Conservation (phyloP, 345 rosid species). For the Xanthoceras sorbifolium region DNA sequence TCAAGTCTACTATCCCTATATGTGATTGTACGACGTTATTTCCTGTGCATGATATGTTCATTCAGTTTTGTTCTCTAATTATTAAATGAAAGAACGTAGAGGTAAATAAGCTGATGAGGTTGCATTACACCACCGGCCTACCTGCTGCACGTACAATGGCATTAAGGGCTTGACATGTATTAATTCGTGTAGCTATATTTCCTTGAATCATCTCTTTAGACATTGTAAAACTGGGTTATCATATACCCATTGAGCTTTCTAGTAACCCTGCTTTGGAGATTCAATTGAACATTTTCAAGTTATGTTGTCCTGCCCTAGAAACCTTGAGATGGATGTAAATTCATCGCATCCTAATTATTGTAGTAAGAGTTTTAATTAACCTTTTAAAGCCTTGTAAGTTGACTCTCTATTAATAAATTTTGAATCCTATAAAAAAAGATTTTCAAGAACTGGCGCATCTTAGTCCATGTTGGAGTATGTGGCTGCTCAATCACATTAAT, state of each 20-base stretch:
- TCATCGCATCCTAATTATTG: neutral
- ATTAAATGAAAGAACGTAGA: neutral
- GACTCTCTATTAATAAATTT: neutral
- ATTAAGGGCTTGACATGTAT: neutral
- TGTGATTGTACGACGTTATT: constrained; percentile 9
- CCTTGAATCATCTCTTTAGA: neutral
- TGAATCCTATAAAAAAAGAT: neutral
- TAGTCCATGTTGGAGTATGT: neutral
- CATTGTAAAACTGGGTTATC: neutral
- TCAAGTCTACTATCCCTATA: neutral
- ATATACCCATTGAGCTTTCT: neutral
- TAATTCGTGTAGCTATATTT: neutral
- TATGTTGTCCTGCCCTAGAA: neutral
- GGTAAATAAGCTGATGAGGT: neutral
- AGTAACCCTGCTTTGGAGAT: neutral
- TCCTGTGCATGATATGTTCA: neutral
- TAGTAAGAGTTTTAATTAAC: neutral
- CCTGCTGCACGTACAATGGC: neutral
- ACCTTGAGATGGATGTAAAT: neutral
- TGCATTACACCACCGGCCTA: neutral
- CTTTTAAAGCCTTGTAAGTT: neutral
- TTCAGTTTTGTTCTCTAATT: neutral
- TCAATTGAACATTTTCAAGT: neutral
- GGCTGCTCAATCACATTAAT: neutral
- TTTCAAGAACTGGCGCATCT: neutral